Evolutionary conservation across 1,284 basidiomycete genomes (phyloP), one percentile per base, ranked within the genome.

Genomic region (Tremellales sp.): DNA sequence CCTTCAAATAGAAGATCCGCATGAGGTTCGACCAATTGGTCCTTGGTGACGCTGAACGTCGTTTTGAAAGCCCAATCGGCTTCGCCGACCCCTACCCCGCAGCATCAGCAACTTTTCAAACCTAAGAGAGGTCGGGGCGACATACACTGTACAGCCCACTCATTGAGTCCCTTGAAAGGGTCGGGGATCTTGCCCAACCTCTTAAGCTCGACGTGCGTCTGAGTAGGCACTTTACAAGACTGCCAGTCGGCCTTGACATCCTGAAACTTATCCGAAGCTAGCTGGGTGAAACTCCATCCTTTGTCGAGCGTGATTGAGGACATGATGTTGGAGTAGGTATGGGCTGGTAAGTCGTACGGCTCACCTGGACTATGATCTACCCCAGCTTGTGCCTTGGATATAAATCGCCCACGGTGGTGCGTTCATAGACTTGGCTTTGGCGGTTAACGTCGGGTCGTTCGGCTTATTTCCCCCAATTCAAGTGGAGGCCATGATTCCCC

Each of bases 91-190:
- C 89, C 89, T 91, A 53, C 27, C 52, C 56, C 45, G 48, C 25
- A n/a, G n/a, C 12, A 44, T 60, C 47, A 58, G 52, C 45, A 19
- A 24, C 27, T 10, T 5, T 11, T n/a, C 31, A 36, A 6, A 25
- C 27, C 13, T 19, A 4, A 46, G 21, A 48, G 33, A 12, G 35
- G 45, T 6, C 7, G 22, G 41, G 33, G 46, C 37, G 5, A 60
- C 72, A 66, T 58, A 84, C 90, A 92, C 75, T 93, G 90, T 10
- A 89, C 85, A 59, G 88, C 84, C 84, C 86, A 89, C 70, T 94
- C 90, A 53, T 86, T 80, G 49, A 89, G 74, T 10, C 83, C 84
- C 59, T 75, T 68, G 68, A 85, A 86, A 26, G 89, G 88, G 72
- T 94, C 86, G 25, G 85, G 83, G 26, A 93, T 91, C 60, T 70